phyloP scores from a whole-genome alignment of 2,329 filamentous ascomycete genomes.

The Lachnellula occidentalis region DNA sequence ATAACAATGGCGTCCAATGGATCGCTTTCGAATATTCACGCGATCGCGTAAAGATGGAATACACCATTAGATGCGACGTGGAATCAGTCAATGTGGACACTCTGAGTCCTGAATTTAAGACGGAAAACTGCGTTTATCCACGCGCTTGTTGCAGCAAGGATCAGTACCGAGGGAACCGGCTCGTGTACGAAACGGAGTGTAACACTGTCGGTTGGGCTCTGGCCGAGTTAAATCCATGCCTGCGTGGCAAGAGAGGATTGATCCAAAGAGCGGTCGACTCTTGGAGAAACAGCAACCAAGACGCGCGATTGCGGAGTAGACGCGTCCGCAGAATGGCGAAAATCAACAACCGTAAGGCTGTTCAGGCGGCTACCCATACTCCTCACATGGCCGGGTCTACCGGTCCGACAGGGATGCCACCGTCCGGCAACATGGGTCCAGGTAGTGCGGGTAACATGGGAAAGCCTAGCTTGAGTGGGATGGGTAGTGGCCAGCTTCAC shows the following conservation, averaged over 20 bases:
- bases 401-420: slow-evolving; percentile 59
- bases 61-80: slow-evolving; percentile 96
- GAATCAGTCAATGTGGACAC: slow-evolving; percentile 92
- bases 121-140: slow-evolving; percentile 96
- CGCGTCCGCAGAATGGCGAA: slow-evolving; percentile 94
- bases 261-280: slow-evolving; percentile 97
- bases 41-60: slow-evolving; percentile 98
- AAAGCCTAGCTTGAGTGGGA: slow-evolving; percentile 60
- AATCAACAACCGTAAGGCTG: slow-evolving; percentile 79
- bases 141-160: slow-evolving; percentile 93
- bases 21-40: slow-evolving; percentile 98
- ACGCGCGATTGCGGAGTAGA: slow-evolving; percentile 82
- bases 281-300: slow-evolving; percentile 98
- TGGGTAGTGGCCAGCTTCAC: slow-evolving; percentile 58
- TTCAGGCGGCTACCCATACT: slow-evolving; percentile 53
- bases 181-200: slow-evolving; percentile 97
- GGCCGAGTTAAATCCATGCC: slow-evolving; percentile 83
- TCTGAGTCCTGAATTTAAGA: slow-evolving; percentile 84
- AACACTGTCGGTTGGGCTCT: slow-evolving; percentile 99
- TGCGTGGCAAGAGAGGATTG: slow-evolving; percentile 88
- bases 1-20: slow-evolving; percentile 96
- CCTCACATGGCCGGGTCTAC: slow-evolving; percentile 59
- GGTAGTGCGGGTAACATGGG: slow-evolving; percentile 50
- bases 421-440: slow-evolving; percentile 56
- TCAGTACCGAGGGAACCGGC: slow-evolving; percentile 89